These are phyloP conservation scores for Cladochytrium replicatum DNA, from an alignment of 192 early-diverging fungal species.

Conservation along the genomic window DNA sequence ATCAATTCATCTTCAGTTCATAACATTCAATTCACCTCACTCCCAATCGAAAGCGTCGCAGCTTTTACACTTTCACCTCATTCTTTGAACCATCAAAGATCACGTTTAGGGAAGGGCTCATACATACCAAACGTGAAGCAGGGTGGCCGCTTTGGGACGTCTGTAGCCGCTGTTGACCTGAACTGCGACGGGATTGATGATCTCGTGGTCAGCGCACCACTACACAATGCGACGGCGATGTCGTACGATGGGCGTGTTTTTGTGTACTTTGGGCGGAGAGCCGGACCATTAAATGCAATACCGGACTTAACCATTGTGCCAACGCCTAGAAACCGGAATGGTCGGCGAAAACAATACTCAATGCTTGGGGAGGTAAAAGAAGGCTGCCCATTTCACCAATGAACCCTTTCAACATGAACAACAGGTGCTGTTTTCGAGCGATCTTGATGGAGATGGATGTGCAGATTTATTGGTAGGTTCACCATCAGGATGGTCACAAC, in stretches of 20 bases:
- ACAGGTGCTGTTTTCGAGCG: conserved; percentile 39
- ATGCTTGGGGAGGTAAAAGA: background rate
- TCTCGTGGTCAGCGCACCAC: conserved; percentile 62
- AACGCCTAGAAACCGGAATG: conserved; percentile 11
- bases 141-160: conserved; percentile 60
- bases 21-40: too few relatives aligned
- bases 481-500: conserved; percentile 23
- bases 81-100: too few relatives aligned
- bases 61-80: too few relatives aligned
- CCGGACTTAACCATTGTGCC: conserved; percentile 36
- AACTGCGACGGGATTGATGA: conserved; percentile 84
- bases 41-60: too few relatives aligned
- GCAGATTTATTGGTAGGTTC: conserved; percentile 60
- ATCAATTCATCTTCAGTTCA: too few relatives aligned
- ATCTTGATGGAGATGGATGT: conserved; percentile 53
- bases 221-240: conserved; percentile 20
- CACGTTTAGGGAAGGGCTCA: too few relatives aligned
- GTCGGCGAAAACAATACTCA: background rate
- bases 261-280: conserved; percentile 53
- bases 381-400: background rate
- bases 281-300: too few relatives aligned
- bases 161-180: conserved; percentile 65
- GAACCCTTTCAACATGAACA: conserved; percentile 29
- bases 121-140: conserved; percentile 8
- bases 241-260: conserved; percentile 44